phyloP scores from a whole-genome alignment of 352 stramenopile species.

The Phytopythium cucurbitacearum region DNA sequence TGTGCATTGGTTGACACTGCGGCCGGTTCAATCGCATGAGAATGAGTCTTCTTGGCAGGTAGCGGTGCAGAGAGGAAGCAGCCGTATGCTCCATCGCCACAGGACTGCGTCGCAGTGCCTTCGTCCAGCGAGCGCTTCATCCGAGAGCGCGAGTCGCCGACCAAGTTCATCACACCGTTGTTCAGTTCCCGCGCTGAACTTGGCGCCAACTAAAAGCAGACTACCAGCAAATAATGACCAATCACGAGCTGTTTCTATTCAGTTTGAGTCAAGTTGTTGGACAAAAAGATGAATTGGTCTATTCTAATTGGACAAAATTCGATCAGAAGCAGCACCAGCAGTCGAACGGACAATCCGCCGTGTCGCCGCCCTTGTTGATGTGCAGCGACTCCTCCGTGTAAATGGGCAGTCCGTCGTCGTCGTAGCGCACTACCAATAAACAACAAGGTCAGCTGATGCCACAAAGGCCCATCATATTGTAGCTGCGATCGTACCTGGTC shows the following conservation, averaged over 20 bases:
- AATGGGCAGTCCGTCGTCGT: slow-evolving; percentile 83
- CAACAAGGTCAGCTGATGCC: slow-evolving; percentile 6
- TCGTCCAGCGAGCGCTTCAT: not conserved
- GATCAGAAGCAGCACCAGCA: slow-evolving; percentile 89
- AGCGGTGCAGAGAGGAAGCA: too few species aligned
- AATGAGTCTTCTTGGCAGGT: too few species aligned
- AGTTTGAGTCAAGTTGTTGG: slow-evolving; percentile 9
- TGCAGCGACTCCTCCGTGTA: slow-evolving; percentile 82
- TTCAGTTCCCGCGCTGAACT: not conserved
- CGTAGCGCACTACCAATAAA: slow-evolving; percentile 60
- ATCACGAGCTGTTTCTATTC: slow-evolving; percentile 13
- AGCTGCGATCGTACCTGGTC: slow-evolving; percentile 43
- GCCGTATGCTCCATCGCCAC: too few species aligned
- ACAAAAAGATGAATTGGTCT: slow-evolving; percentile 6
- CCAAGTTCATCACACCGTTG: too few species aligned
- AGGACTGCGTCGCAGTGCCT: too few species aligned
- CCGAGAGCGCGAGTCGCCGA: not conserved
- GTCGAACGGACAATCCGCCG: slow-evolving; percentile 86
- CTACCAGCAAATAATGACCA: not conserved
- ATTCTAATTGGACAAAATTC: too few species aligned
- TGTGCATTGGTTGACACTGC: too few species aligned
- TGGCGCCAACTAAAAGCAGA: not conserved
- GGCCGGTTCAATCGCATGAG: too few species aligned
- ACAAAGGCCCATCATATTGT: not conserved
- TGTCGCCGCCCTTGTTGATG: slow-evolving; percentile 80